Evolutionary conservation across 73 alveolate species (phyloP), one percentile per base, ranked within the genome.

Genomic region (Stentor coeruleus): DNA sequence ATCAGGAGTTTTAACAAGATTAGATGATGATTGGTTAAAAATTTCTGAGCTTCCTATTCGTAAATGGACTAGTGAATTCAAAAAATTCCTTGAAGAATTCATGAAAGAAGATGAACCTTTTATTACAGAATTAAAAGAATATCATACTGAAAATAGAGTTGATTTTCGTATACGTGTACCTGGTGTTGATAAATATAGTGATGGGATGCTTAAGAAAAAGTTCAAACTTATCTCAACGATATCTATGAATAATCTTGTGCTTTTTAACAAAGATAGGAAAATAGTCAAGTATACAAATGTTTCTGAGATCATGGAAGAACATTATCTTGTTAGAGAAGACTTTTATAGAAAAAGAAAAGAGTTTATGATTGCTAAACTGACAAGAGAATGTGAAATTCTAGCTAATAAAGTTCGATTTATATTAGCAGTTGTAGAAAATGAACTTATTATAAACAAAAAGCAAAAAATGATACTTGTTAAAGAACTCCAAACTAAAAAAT

Each of bases 101-200:
- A 87, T 94, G 37, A 83, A 87, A 42, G 90, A 91, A 58, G 92
- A 82, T 76, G 98, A 93, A 73, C 94, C 94, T 85, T 86, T 86
- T 40, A 83, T 97, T 2, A 91, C 86, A 55, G 99, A 97, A 83
- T 87, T 97, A 66, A 93, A 94, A 83, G 99, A 97, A 89, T 93
- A 86, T 84, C 99, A 97, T 88, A 91, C 96, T 55, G 99, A 96
- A 42, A 95, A 97, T 84, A 86, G 84, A 74, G 91, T 97, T 2
- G 84, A 89, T 42, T 97, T 97, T 81, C 96, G 84, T 58, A 41
- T 97, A 35, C 91, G 88, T 66, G 84, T 90, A 77, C 49, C 86
- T 3, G 89, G 86, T 4, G 83, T 57, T 31, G 76, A 84, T 87
- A n/a, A 31, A 26, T 38, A 66, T 59, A 76, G 82, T 33, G 76